Conservation (phyloP, 202 grass and related monocot genomes). For the Carex arenaria region DNA sequence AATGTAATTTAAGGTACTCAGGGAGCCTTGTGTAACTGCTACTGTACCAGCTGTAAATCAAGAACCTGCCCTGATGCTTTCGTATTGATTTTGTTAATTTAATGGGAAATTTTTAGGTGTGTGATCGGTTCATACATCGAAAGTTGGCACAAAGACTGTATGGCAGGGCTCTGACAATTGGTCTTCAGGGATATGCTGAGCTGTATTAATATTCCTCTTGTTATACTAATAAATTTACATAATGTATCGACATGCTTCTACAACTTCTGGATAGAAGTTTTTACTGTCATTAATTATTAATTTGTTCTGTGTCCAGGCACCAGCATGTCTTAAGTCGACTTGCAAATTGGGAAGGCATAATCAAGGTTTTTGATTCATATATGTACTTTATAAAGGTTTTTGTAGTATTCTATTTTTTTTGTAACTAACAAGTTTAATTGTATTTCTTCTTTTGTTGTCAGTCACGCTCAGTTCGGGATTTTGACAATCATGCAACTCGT, state of each 20-base stretch:
- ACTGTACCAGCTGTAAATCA: not conserved
- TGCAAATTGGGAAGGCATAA: conserved; percentile 91
- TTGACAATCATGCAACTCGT: conserved; percentile 87
- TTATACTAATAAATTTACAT: not conserved
- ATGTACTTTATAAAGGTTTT: not conserved
- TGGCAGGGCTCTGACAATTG: conserved; percentile 81
- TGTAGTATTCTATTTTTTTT: not conserved
- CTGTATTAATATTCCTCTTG: conserved; percentile 52
- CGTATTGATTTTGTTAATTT: conserved; percentile 26
- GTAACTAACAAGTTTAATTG: conserved; percentile 8
- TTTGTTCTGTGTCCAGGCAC: conserved; percentile 50
- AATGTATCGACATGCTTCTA: conserved; percentile 6
- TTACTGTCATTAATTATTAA: not conserved
- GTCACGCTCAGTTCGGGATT: conserved; percentile 84
- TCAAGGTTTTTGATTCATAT: conserved; percentile 47
- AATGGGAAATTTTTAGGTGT: conserved; percentile 51
- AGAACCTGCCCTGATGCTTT: not conserved
- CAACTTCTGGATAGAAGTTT: conserved; percentile 1
- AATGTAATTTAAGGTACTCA: not conserved
- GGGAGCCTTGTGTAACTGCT: not conserved
- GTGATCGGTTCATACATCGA: conserved; percentile 88
- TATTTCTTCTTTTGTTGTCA: conserved; percentile 34
- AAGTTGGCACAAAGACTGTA: conserved; percentile 81
- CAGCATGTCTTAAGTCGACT: conserved; percentile 69
- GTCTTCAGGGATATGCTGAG: conserved; percentile 90